Evolutionary conservation across 2,329 filamentous ascomycete species (phyloP).

Genomic region (Penicillium sp.): DNA sequence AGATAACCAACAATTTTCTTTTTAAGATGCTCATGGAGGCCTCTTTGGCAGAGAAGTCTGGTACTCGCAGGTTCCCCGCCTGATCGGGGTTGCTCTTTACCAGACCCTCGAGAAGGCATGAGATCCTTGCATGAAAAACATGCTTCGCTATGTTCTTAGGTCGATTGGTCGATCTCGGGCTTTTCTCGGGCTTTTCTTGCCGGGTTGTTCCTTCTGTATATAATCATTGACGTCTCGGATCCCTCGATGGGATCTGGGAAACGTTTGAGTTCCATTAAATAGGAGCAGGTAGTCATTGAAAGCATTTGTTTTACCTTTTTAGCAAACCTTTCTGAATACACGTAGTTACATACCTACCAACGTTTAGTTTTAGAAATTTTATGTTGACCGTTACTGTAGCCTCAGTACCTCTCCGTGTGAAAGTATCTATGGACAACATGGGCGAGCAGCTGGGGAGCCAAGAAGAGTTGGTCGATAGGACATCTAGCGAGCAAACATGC

Average conservation of each 20-base stretch:
- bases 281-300: slow-evolving; percentile 14
- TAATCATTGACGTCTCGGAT: slow-evolving; percentile 8
- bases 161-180: not conserved
- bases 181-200: too few relatives aligned
- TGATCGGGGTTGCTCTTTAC: not conserved
- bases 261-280: slow-evolving; percentile 3
- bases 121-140: not conserved
- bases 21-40: slow-evolving; percentile 9
- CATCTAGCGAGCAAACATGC: too few relatives aligned
- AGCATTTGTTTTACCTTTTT: slow-evolving; percentile 1
- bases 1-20: slow-evolving; percentile 12
- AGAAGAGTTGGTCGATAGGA: too few relatives aligned
- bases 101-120: too few relatives aligned
- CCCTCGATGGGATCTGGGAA: not conserved
- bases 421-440: too few relatives aligned
- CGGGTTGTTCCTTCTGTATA: slow-evolving; percentile 10
- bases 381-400: too few relatives aligned
- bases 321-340: too few relatives aligned
- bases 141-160: not conserved
- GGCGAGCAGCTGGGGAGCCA: too few relatives aligned
- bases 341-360: too few relatives aligned
- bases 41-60: slow-evolving; percentile 5
- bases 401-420: too few relatives aligned
- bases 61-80: not conserved
- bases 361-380: too few relatives aligned